Percentiles rank a stretch among this genome's conserved stretches.
Conservation (phyloP, 306 rosid species). For the Amphicarpaea edgeworthii region DNA sequence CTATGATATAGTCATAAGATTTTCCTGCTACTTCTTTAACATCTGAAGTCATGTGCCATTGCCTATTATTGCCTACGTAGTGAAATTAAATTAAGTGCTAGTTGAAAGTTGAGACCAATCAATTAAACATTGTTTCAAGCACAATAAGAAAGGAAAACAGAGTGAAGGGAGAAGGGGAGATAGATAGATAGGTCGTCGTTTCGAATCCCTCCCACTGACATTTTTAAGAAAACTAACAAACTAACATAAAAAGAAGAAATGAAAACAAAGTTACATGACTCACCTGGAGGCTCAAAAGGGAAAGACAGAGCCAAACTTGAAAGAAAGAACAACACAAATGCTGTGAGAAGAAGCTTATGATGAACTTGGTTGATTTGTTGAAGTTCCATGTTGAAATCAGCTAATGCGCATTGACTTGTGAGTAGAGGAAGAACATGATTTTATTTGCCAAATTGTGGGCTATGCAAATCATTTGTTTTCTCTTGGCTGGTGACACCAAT, state of each 20-base stretch:
- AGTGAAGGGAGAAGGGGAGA: too few relatives aligned
- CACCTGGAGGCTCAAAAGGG: constrained; percentile 60
- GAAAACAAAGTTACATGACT: background rate
- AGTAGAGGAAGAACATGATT: constrained; percentile 43
- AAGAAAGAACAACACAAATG: constrained; percentile 44
- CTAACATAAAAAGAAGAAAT: too few relatives aligned
- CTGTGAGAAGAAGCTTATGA: constrained; percentile 46
- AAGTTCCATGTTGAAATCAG: constrained; percentile 50
- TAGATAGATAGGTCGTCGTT: too few relatives aligned
- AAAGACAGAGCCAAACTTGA: constrained; percentile 48
- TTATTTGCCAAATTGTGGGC: constrained; percentile 49
- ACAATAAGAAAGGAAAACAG: background rate
- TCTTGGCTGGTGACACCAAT: constrained; percentile 49
- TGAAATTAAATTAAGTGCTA: background rate
- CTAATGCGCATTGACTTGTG: constrained; percentile 36
- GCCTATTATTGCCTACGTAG: constrained; percentile 47
- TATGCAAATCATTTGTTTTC: constrained; percentile 35
- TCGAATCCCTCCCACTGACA: too few relatives aligned
- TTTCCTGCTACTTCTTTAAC: constrained; percentile 67
- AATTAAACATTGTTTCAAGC: constrained; percentile 39
- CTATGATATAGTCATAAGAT: constrained; percentile 70
- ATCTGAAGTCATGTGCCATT: constrained; percentile 72
- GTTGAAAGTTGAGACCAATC: background rate
- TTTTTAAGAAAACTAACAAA: too few relatives aligned
- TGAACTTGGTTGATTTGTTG: constrained; percentile 38